Evolutionary conservation across 331 rosid species (phyloP), one percentile per base, ranked within the genome.

Genomic region (Acacia pycnantha): DNA sequence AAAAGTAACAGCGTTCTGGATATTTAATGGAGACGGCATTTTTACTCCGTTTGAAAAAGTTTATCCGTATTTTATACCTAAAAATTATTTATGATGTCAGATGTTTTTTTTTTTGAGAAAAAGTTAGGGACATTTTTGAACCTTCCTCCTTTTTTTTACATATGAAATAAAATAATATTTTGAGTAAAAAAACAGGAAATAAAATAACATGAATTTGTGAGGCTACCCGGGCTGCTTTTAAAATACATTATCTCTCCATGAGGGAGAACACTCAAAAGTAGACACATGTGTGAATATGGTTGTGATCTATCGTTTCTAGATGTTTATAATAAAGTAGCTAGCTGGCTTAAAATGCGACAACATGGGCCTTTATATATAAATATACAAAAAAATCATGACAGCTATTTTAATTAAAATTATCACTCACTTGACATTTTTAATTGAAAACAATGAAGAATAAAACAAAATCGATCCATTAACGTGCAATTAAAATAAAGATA

Each of bases 271-370:
- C 54, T 64, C 79, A 81, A 70, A 80, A 50, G 65, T 16, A 43
- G 76, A 40, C 71, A 77, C 35, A 33, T 62, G 37, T 71, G 81
- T 44, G 44, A 56, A 76, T 13, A 29, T 50, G 11, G 8, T 76
- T 62, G 5, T 35, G 70, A 62, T 33, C 82, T 44, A 53, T 15
- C n/a, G 66, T 62, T 80, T 80, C 80, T 77, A 77, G 77, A 84
- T 22, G 31, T 58, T 22, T 11, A n/a, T 24, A 44, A 61, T 37
- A 81, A 76, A 76, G 82, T 53, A 29, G 29, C 72, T 64, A 43
- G 50, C 82, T 51, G 84, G 51, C 40, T 50, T 58, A 37, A 76
- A 40, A 37, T 59, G 62, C 43, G 51, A 70, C 12, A 12, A 48
- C 33, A 26, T 47, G 59, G 43, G 10, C 61, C 43, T 72, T 47